Conservation (phyloP, 2,329 filamentous ascomycete species). For the Nannizziopsis arthrosporioides region DNA sequence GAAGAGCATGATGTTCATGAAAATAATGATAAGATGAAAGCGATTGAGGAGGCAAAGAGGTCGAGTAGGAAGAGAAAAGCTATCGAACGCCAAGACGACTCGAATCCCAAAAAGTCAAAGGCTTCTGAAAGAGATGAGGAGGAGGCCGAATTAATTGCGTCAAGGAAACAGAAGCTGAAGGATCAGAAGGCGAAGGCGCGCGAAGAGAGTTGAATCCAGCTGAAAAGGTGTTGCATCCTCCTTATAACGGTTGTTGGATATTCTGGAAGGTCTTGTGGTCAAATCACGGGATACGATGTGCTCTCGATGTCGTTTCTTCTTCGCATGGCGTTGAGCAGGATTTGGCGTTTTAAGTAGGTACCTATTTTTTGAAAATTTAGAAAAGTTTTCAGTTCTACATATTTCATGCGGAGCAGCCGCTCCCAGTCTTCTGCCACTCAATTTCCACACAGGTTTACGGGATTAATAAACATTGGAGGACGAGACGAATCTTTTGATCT, state of each 20-base stretch:
- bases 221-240: background rate
- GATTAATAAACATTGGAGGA: no score
- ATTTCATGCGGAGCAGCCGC: no score
- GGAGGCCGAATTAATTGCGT: conserved; percentile 24
- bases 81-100: conserved; percentile 23
- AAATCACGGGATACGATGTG: no score
- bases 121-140: conserved; percentile 28
- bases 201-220: conserved; percentile 4
- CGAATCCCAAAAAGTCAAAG: conserved; percentile 29
- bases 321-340: no score
- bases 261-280: background rate
- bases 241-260: background rate
- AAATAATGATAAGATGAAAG: conserved; percentile 26
- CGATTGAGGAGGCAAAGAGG: conserved; percentile 27
- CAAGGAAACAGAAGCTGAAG: conserved; percentile 40
- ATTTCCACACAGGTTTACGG: no score
- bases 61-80: conserved; percentile 47
- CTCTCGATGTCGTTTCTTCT: no score
- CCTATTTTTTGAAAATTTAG: no score
- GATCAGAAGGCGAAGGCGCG: conserved; percentile 38
- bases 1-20: conserved; percentile 59
- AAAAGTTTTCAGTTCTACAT: no score
- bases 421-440: no score
- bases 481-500: no score
- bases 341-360: no score